Base-by-base conservation (phyloP, 1,284 basidiomycete species). In the Rhodotorula sp. region DNA sequence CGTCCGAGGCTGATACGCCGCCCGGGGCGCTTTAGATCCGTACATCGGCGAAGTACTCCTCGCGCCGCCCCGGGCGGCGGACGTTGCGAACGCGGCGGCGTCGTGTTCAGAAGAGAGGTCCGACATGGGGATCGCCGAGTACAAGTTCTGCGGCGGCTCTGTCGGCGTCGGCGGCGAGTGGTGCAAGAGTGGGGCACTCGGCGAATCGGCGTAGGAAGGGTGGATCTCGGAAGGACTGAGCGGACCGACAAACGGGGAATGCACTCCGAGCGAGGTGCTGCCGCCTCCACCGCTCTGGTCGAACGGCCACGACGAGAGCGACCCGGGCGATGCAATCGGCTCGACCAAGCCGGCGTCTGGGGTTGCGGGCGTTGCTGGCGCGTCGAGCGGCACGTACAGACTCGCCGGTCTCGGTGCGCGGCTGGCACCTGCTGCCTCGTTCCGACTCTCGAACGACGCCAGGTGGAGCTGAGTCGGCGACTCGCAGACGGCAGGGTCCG, bases 321-420 rank as follows among this genome's bases (percentile, higher is more conserved):
- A 65, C 1, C 69, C 69, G 7, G 54, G 54, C 54, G 54, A 26
- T 29, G 54, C 23, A 29, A 56, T 16, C 54, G 54, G 54, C 12
- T 26, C 54, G 54, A 29, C 54, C 26, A 18, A 29, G 26, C n/a
- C 54, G 54, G 12, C 34, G 43, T 26, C 26, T 29, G 26, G 15
- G 1, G 54, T 15, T 4, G 43, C 29, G 43, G 46, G 3, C 34
- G 58, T 23, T 23, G 31, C 31, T 7, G 49, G n/a, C 21, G 21
- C 26, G 39, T 72, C 68, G 68, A 75, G 66, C 5, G 74, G 72
- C n/a, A 76, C 68, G 69, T 76, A 76, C 7, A 76, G 63, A 39
- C 65, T 68, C 29, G 74, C 49, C 0, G 74, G 74, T 14, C 72
- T 67, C 7, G 64, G 58, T 1, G 66, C 68, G 14, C 73, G 70